Percentiles rank a stretch among this genome's conserved stretches.
phyloP scores from a whole-genome alignment of 805 yeast genomes.

The Starmerella sirachaensis region DNA sequence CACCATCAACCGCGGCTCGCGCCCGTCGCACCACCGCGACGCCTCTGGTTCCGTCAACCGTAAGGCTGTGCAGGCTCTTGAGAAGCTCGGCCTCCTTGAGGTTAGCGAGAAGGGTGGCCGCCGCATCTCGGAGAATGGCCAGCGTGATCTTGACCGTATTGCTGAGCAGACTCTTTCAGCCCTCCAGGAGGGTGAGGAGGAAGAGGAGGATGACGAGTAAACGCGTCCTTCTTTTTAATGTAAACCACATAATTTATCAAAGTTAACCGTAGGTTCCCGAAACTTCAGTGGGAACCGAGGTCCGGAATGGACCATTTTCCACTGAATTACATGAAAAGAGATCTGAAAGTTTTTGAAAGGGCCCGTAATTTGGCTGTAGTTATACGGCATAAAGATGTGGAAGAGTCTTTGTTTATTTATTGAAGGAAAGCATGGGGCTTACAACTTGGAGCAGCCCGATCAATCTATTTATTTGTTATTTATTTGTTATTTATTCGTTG shows the following conservation, averaged over 20 bases:
- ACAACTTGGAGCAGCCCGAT: neutral
- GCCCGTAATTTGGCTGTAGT: neutral
- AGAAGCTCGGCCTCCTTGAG: constrained; percentile 96
- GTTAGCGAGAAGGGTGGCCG: constrained; percentile 97
- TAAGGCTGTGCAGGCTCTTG: constrained; percentile 94
- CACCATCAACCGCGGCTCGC: constrained; percentile 96
- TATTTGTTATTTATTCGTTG: neutral
- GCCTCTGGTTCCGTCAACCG: constrained; percentile 99
- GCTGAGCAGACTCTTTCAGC: constrained; percentile 97
- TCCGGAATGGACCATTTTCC: constrained; percentile 12
- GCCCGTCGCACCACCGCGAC: constrained; percentile 97
- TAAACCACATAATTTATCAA: constrained; percentile 10
- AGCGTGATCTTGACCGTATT: constrained; percentile 99
- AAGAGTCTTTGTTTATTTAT: neutral
- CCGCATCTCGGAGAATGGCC: constrained; percentile 98
- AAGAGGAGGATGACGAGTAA: constrained; percentile 25
- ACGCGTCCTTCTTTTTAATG: neutral
- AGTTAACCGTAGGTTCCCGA: constrained; percentile 20
- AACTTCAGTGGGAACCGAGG: constrained; percentile 23
- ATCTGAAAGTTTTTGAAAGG: constrained; percentile 3
- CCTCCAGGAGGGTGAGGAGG: constrained; percentile 45
- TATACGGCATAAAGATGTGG: neutral
- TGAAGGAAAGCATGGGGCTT: neutral
- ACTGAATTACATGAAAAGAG: neutral
- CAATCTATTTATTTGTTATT: neutral